These are phyloP conservation scores for Athelia sp. DNA, from an alignment of 1,284 basidiomycete species.

Conservation along the genomic window DNA sequence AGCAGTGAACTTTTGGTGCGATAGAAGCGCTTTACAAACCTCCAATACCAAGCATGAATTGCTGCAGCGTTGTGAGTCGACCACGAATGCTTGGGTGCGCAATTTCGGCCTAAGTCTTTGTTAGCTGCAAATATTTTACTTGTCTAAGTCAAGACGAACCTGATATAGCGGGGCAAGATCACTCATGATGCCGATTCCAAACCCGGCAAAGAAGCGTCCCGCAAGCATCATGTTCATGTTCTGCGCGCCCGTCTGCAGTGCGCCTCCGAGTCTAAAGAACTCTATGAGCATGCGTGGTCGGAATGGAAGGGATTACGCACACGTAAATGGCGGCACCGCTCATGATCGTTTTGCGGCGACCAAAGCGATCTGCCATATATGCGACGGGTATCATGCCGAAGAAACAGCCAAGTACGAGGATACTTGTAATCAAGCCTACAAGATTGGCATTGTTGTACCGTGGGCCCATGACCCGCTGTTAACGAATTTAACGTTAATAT, in stretches of 20 bases:
- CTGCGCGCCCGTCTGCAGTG: constrained; percentile 43
- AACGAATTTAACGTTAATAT: background rate
- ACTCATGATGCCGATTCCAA: constrained; percentile 35
- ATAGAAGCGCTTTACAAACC: constrained; percentile 15
- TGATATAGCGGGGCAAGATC: constrained; percentile 58
- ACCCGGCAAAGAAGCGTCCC: constrained; percentile 55
- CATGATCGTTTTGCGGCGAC: constrained; percentile 33
- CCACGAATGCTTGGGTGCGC: constrained; percentile 62
- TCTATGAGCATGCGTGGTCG: constrained; percentile 12
- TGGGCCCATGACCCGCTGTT: constrained; percentile 29
- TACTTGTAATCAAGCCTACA: constrained; percentile 32
- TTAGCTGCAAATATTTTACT: background rate
- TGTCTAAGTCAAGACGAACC: constrained; percentile 6
- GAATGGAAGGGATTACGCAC: constrained; percentile 16
- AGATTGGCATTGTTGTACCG: constrained; percentile 27
- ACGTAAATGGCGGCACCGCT: constrained; percentile 32
- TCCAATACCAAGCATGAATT: constrained; percentile 42
- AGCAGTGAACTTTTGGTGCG: background rate
- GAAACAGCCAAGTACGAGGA: constrained; percentile 28
- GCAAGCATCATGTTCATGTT: constrained; percentile 59
- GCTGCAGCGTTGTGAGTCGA: constrained; percentile 56
- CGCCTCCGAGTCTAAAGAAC: constrained; percentile 45
- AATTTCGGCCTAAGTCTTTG: constrained; percentile 40
- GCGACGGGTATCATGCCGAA: constrained; percentile 38
- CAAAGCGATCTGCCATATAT: constrained; percentile 30